phyloP scores from a whole-genome alignment of 169 alveolate species.

The Toxoplasma gondii region DNA sequence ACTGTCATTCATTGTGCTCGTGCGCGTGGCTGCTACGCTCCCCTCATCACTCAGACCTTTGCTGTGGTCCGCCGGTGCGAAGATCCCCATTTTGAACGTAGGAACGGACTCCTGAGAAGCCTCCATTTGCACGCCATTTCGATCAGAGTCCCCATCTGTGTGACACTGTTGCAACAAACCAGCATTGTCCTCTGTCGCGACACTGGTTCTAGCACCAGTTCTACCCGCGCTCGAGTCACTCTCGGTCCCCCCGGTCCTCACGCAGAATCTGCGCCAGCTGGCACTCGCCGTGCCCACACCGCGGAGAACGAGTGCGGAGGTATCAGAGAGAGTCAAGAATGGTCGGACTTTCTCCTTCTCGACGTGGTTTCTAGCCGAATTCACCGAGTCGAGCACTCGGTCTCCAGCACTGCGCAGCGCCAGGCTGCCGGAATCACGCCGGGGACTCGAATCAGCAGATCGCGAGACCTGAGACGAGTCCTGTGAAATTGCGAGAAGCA shows the following conservation, averaged over 20 bases:
- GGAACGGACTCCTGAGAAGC: background rate
- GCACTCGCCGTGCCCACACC: conserved; percentile 28
- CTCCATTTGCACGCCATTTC: background rate
- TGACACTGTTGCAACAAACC: background rate
- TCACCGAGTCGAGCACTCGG: background rate
- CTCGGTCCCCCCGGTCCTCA: background rate
- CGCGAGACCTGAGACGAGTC: background rate
- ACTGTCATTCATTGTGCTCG: conserved; percentile 16
- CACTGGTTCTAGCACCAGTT: background rate
- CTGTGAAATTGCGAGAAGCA: conserved; percentile 15
- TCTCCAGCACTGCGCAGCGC: background rate
- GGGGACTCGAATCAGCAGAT: background rate
- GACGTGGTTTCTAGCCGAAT: background rate
- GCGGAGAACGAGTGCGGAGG: conserved; percentile 5
- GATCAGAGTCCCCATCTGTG: background rate
- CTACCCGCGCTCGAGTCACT: background rate
- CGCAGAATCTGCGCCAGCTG: background rate
- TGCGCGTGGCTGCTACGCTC: background rate
- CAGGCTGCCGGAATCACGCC: background rate
- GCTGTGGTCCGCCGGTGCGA: background rate
- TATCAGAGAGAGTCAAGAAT: background rate
- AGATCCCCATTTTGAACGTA: background rate
- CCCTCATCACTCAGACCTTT: background rate
- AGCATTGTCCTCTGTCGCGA: background rate
- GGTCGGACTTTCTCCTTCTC: background rate